Evolutionary conservation across 768 basidiomycete genomes (phyloP).

Genomic region (Mycena metata): DNA sequence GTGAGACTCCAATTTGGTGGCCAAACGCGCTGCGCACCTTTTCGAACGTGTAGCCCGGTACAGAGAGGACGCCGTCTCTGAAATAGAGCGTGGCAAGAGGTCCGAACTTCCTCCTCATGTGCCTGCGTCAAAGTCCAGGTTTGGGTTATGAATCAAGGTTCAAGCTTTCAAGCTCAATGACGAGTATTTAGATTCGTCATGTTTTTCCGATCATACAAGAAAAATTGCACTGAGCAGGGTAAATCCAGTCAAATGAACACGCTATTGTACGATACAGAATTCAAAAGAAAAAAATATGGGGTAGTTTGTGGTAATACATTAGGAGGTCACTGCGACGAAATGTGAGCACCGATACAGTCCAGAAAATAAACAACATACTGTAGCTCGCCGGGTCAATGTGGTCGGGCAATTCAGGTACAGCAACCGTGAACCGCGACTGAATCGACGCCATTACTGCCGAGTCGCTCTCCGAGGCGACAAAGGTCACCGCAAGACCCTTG

Average conservation of each 20-base stretch:
- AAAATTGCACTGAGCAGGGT: slow-evolving; percentile 3
- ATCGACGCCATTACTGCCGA: slow-evolving; percentile 95
- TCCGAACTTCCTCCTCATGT: slow-evolving; percentile 49
- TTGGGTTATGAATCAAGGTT: too few relatives aligned
- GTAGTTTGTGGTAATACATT: slow-evolving; percentile 43
- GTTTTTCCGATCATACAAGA: neutral
- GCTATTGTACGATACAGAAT: slow-evolving; percentile 40
- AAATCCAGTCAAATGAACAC: slow-evolving; percentile 23
- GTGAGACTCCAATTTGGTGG: slow-evolving; percentile 18
- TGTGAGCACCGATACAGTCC: neutral
- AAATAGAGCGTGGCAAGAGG: slow-evolving; percentile 73
- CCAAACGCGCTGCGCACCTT: slow-evolving; percentile 57
- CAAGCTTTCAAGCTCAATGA: neutral
- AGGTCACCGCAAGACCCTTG: slow-evolving; percentile 98
- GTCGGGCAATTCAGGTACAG: slow-evolving; percentile 94
- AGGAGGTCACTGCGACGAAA: slow-evolving; percentile 61
- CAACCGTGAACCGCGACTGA: slow-evolving; percentile 97
- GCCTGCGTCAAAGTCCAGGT: too few relatives aligned
- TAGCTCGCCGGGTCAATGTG: slow-evolving; percentile 95
- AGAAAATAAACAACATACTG: slow-evolving; percentile 71
- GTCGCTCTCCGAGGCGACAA: slow-evolving; percentile 93
- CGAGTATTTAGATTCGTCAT: too few relatives aligned
- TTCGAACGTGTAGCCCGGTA: slow-evolving; percentile 82
- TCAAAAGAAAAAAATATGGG: slow-evolving; percentile 21
- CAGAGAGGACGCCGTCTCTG: slow-evolving; percentile 68